Evolutionary conservation across 2,329 filamentous ascomycete species (phyloP), one percentile per base, ranked within the genome.

Genomic region (Iodosphaeria phyllophila): DNA sequence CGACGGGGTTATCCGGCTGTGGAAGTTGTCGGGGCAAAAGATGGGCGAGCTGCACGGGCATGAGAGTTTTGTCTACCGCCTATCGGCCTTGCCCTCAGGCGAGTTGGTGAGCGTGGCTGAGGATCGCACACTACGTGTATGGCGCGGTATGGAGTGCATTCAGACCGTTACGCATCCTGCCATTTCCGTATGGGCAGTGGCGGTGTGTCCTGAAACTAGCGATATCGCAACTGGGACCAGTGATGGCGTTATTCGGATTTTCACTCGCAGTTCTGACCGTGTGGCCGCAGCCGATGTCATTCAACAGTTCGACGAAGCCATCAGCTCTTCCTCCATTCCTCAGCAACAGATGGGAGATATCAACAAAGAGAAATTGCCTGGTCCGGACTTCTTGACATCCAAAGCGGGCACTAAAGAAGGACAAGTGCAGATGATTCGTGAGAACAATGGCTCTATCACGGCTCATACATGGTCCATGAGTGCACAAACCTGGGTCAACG

Each of bases 121-220:
- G 49, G 89, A 98, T 50, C 69, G 89, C n/a, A 93, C 89, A 0
- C 69, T 92, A 17, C 68, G 82, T 26, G 58, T 98, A 43, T 98
- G 91, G 89, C 74, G 66, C 36, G 78, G 75, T 22, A 65, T 58
- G 9, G 63, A 83, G 28, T 95, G 86, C 44, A 54, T 92, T 22
- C 89, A 98, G 49, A 93, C 86, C 19, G 95, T 98, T 34, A 93
- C 86, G 1, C 83, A 93, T 41, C 89, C 89, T 8, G 89, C 89
- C 7, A 91, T 95, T 28, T 95, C 86, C 0, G 84, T 98, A 5
- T 98, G 89, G 89, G 63, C 70, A 9, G 82, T 98, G 11, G 78
- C 83, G n/a, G 77, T 68, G 8, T 89, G 79, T 41, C 43, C 61
- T 1, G 70, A 80, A 32, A 91, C 68, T 23, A 86, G 89, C 13